phyloP scores from a whole-genome alignment of 2,329 filamentous ascomycete species.

The Aspergillus niger region DNA sequence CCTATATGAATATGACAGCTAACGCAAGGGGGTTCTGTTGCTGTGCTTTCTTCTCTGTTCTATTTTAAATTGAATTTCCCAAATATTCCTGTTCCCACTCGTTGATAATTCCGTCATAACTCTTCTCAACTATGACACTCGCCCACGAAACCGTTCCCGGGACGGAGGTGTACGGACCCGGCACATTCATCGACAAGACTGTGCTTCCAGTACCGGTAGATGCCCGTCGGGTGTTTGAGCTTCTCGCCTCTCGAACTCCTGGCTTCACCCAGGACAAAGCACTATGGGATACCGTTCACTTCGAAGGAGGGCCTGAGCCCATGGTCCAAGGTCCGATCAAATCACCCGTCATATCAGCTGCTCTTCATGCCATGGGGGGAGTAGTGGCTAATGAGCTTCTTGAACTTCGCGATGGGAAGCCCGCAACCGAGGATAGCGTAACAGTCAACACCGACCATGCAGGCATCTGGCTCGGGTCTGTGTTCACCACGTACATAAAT shows the following conservation, averaged over 20 bases:
- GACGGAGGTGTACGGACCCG: slow-evolving; percentile 42
- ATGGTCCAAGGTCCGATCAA: slow-evolving; percentile 50
- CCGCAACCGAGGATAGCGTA: slow-evolving; percentile 24
- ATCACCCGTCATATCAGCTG: slow-evolving; percentile 44
- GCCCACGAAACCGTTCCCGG: slow-evolving; percentile 20
- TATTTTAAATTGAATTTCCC: background rate
- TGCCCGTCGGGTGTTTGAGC: slow-evolving; percentile 40
- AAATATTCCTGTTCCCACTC: no score
- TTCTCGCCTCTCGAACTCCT: slow-evolving; percentile 42
- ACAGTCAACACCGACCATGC: slow-evolving; percentile 52
- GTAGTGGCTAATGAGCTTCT: slow-evolving; percentile 46
- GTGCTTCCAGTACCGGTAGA: slow-evolving; percentile 43
- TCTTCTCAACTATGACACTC: slow-evolving; percentile 1
- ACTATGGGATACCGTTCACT: slow-evolving; percentile 37
- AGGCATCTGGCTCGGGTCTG: slow-evolving; percentile 48
- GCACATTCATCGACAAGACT: slow-evolving; percentile 42
- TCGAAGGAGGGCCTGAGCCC: slow-evolving; percentile 43
- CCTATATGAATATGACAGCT: background rate
- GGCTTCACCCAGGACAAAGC: slow-evolving; percentile 41
- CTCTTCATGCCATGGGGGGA: slow-evolving; percentile 49
- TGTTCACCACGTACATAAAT: slow-evolving; percentile 42
- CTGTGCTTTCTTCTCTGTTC: background rate
- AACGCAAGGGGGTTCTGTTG: background rate
- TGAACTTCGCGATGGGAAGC: slow-evolving; percentile 23
- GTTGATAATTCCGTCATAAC: background rate